Base-by-base conservation (phyloP, 495 filamentous ascomycete genomes). In the Endocarpon pusillum region DNA sequence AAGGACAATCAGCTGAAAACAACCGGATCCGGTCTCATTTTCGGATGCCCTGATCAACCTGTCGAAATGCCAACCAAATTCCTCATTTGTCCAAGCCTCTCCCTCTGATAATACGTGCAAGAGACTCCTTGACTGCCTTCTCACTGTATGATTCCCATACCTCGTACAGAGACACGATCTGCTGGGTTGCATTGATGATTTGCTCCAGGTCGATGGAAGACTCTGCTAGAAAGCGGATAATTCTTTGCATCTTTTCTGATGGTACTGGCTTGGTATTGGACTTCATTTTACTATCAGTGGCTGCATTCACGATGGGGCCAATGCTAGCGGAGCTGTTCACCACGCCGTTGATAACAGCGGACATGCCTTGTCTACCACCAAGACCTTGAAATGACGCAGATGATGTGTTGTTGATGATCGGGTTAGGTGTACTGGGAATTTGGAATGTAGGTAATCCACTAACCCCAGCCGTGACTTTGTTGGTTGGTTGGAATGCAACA, bases 131-230 rank as follows among this genome's bases (percentile, higher is more conserved):
- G 45, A 73, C 79, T 12, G 58, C 58, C 54, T 89, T 87, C 46
- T 96, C 86, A 41, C 73, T 81, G 46, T 87, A 94, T n/a, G 5
- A 15, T 49, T 97, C 89, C 64, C 84, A 83, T 21, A 82, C 68
- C 52, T 93, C 85, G 55, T 96, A 97, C 40, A 97, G 68, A 3
- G 84, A 91, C 26, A 97, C 83, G 33, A 96, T 67, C 59, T 96
- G 91, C 55, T 97, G 89, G 0, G 81, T 84, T 53, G 79, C 87
- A 47, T 96, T 87, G 28, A 94, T 77, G 47, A 94, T 75, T 15
- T 75, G 82, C 54, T 81, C 81, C 49, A 96, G 81, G 50, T 96
- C 87, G 21, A 96, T 71, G 42, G 78, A 80, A 45, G 83, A 91
- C 47, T 94, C 86, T 3, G 87, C 84, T 33, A 96, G 70, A 80